A percentile compares a stretch with the other conserved stretches of the same genome.
Conservation (phyloP, 176 grass and related monocot species). For the Triticum turgidum region DNA sequence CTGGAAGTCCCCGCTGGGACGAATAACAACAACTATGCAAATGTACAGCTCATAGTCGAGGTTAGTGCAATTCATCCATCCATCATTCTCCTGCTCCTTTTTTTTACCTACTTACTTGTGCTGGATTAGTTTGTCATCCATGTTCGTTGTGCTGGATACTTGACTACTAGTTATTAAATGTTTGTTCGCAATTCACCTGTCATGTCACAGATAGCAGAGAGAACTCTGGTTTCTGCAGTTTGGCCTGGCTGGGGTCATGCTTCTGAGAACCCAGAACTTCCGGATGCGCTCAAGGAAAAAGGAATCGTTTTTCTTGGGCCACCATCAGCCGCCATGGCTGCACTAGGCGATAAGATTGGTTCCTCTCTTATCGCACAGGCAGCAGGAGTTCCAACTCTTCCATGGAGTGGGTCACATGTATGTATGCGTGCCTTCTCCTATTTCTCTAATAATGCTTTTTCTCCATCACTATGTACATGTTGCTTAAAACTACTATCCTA, state of each 20-base stretch:
- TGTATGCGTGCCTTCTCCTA: conserved; percentile 13
- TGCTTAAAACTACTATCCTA: conserved; percentile 13
- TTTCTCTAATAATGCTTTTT: conserved; percentile 27
- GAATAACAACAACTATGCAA: conserved; percentile 86
- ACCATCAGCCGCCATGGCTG: conserved; percentile 77
- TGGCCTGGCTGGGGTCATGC: conserved; percentile 99
- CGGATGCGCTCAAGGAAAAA: conserved; percentile 71
- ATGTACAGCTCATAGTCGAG: conserved; percentile 98
- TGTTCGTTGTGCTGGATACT: not conserved
- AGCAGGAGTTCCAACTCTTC: conserved; percentile 94
- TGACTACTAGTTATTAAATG: too few relatives aligned
- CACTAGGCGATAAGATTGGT: conserved; percentile 98
- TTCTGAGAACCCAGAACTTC: conserved; percentile 97
- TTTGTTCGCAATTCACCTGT: too few relatives aligned
- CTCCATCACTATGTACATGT: not conserved
- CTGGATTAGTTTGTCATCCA: not conserved
- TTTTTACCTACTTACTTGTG: not conserved
- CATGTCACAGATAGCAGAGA: conserved; percentile 62
- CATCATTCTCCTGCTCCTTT: too few relatives aligned
- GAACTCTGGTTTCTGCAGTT: conserved; percentile 88
- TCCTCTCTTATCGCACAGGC: conserved; percentile 75
- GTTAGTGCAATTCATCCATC: conserved; percentile 46
- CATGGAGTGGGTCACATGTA: conserved; percentile 99
- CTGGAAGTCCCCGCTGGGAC: conserved; percentile 90
- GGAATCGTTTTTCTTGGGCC: conserved; percentile 95